Percentiles rank a stretch among this genome's conserved stretches.
Evolutionary conservation across 805 yeast genomes (phyloP).

Genomic region (Suhomyces xylopsoci): DNA sequence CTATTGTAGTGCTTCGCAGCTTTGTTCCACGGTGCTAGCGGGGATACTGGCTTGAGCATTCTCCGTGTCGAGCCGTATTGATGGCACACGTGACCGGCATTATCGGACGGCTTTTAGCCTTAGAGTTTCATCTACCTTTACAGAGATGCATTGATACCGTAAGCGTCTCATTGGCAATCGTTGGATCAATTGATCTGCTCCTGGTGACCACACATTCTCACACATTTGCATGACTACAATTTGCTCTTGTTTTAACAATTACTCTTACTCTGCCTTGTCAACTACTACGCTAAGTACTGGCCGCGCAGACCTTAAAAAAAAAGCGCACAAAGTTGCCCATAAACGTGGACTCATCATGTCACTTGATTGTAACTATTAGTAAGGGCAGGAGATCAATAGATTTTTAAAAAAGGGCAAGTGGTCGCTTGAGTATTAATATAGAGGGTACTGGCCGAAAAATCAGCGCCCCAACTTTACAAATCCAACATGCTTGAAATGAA

Average conservation of each 20-base stretch:
- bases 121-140: not conserved
- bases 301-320: not conserved
- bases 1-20: too few species aligned
- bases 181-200: not conserved
- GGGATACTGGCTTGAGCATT: too few species aligned
- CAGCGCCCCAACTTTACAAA: not conserved
- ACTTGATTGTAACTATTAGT: not conserved
- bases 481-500: slow-evolving; percentile 26
- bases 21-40: not conserved
- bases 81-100: not conserved
- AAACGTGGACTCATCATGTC: slow-evolving; percentile 4
- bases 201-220: not conserved
- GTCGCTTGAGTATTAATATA: not conserved
- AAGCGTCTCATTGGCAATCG: not conserved
- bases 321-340: not conserved
- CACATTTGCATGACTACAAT: too few species aligned
- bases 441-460: not conserved
- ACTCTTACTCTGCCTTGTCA: not conserved
- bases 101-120: not conserved
- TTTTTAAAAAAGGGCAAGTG: not conserved
- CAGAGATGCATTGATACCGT: not conserved
- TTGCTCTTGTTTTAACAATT: too few species aligned
- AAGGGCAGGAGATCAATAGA: not conserved
- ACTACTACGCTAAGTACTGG: not conserved
- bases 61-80: too few species aligned